Percentiles rank a stretch among this genome's conserved stretches.
Conservation (phyloP, 768 basidiomycete genomes). For the Rhodotorula sphaerocarpa region DNA sequence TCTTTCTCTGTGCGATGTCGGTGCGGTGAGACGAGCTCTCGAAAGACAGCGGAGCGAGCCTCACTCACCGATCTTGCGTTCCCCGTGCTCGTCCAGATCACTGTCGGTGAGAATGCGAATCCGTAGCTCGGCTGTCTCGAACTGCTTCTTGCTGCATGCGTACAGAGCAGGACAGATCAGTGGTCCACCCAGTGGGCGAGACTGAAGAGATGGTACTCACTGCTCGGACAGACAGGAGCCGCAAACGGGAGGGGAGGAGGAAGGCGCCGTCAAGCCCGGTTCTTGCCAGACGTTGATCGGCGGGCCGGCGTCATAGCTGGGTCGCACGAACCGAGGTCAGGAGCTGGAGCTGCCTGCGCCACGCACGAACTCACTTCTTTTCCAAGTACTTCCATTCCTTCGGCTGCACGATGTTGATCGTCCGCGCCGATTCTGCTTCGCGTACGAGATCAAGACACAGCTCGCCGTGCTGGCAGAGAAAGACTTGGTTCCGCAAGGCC, state of each 20-base stretch:
- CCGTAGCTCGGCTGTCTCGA: conserved; percentile 8
- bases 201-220: conserved; percentile 44
- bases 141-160: conserved; percentile 10
- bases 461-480: conserved; percentile 61
- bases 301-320: conserved; percentile 21
- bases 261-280: not conserved
- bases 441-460: conserved; percentile 60
- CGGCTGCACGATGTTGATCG: conserved; percentile 46
- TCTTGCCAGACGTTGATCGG: conserved; percentile 16
- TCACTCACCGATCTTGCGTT: conserved; percentile 11
- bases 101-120: conserved; percentile 2
- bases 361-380: conserved; percentile 47
- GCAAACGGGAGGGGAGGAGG: conserved; percentile 49
- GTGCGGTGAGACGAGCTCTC: too few species aligned
- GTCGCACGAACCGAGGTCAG: not conserved
- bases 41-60: too few species aligned
- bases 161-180: too few species aligned
- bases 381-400: conserved; percentile 60
- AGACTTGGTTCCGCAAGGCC: conserved; percentile 54
- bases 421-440: conserved; percentile 5
- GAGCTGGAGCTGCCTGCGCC: not conserved
- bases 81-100: conserved; percentile 18
- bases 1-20: too few species aligned
- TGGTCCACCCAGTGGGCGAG: too few species aligned
- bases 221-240: conserved; percentile 44